Evolutionary conservation across 2,329 filamentous ascomycete species (phyloP).

Genomic region (Plenodomus tracheiphilus): DNA sequence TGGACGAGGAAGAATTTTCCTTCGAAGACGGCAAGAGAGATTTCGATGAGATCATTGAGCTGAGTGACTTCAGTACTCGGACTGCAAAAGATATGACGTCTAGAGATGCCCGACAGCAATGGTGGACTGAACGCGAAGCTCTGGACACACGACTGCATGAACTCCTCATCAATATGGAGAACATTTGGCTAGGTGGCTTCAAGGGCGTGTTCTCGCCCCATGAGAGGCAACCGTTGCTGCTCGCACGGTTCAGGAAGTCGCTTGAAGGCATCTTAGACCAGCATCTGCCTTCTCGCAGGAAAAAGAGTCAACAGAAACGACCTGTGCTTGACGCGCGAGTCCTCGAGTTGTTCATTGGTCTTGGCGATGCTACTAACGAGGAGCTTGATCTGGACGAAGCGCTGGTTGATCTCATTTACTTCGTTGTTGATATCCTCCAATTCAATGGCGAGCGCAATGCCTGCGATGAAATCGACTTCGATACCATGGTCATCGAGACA

Average conservation of each 20-base stretch:
- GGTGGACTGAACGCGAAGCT: constrained; percentile 85
- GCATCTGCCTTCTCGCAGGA: constrained; percentile 80
- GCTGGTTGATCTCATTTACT: constrained; percentile 91
- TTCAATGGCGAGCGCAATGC: constrained; percentile 96
- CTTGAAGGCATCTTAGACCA: constrained; percentile 81
- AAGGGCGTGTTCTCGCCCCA: constrained; percentile 88
- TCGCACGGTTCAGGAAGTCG: constrained; percentile 75
- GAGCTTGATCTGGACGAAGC: constrained; percentile 81
- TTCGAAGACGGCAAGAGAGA: constrained; percentile 80
- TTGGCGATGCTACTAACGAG: constrained; percentile 72
- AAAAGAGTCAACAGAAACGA: constrained; percentile 55
- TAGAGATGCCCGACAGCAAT: constrained; percentile 76
- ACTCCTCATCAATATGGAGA: constrained; percentile 83
- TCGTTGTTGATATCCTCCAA: constrained; percentile 93
- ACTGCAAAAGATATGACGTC: constrained; percentile 69
- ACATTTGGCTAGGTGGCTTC: constrained; percentile 94
- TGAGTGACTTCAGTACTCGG: constrained; percentile 84
- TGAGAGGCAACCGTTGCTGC: constrained; percentile 61
- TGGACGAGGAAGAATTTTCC: constrained; percentile 78
- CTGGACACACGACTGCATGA: constrained; percentile 77
- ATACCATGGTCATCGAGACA: constrained; percentile 84
- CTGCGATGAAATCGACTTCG: constrained; percentile 97
- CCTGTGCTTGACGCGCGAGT: constrained; percentile 67
- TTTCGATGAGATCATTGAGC: constrained; percentile 77
- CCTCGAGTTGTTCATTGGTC: constrained; percentile 83